These are phyloP conservation scores for Talaromyces wortmannii DNA, from an alignment of 495 filamentous ascomycete genomes.

Conservation along the genomic window DNA sequence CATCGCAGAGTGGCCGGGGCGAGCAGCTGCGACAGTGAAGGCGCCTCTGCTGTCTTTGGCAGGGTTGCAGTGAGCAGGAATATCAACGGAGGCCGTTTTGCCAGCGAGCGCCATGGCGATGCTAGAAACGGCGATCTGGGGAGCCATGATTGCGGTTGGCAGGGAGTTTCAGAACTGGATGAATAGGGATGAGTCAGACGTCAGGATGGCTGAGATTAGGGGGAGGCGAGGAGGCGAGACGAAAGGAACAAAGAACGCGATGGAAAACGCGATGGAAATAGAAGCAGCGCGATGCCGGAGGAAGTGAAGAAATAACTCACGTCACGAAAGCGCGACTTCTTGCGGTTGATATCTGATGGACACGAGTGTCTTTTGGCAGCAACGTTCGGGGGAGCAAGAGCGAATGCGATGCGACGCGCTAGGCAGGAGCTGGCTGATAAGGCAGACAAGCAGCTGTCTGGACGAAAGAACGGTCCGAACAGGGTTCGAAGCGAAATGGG, in stretches of 20 bases:
- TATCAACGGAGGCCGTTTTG: conserved; percentile 61
- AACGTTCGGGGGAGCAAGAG: not conserved
- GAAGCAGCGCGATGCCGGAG: not conserved
- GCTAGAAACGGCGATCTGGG: conserved; percentile 44
- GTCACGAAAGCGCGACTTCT: conserved; percentile 6
- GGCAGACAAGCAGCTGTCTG: conserved; percentile 8
- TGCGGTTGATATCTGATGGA: not conserved
- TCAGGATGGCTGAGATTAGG: conserved; percentile 3
- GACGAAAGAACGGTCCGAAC: not conserved
- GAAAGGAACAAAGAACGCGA: not conserved
- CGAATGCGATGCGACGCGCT: conserved; percentile 17
- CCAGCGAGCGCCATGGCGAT: conserved; percentile 59
- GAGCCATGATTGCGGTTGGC: conserved; percentile 33
- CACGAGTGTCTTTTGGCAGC: not conserved
- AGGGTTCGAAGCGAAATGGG: not conserved
- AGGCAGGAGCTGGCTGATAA: not conserved
- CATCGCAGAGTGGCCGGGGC: conserved; percentile 47
- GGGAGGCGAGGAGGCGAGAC: not conserved
- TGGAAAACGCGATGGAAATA: not conserved
- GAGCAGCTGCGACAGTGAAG: conserved; percentile 54
- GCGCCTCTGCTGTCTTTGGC: conserved; percentile 44
- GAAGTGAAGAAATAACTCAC: not conserved
- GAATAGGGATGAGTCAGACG: not conserved
- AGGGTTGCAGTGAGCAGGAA: conserved; percentile 52
- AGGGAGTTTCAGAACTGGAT: conserved; percentile 1